These are phyloP conservation scores for Monilinia fructicola DNA, from an alignment of 2,329 filamentous ascomycete species.

Conservation along the genomic window DNA sequence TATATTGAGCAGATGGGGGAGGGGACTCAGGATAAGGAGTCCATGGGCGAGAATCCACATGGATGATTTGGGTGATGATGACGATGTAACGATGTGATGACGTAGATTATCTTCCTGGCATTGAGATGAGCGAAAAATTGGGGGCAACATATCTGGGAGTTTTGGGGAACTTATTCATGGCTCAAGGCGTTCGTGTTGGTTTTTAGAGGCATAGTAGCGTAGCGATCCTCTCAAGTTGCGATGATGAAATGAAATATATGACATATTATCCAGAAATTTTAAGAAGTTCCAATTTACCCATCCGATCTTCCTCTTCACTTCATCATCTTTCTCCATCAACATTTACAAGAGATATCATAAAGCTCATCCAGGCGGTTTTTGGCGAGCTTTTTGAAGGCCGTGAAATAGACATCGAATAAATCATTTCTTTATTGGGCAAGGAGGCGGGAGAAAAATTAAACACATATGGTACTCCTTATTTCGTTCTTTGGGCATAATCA, in stretches of 20 bases:
- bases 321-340: too few species aligned
- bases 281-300: too few species aligned
- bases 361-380: too few species aligned
- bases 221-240: background rate
- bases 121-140: background rate
- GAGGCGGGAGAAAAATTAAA: background rate
- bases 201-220: background rate
- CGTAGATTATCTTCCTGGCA: background rate
- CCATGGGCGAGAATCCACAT: constrained; percentile 59
- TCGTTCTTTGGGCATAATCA: too few species aligned
- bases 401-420: too few species aligned
- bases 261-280: background rate
- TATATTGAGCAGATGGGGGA: constrained; percentile 52
- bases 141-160: background rate
- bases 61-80: constrained; percentile 15
- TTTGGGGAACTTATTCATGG: background rate
- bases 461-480: too few species aligned
- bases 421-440: background rate
- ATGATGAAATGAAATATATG: background rate
- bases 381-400: too few species aligned
- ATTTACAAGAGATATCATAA: too few species aligned
- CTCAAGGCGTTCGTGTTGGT: background rate
- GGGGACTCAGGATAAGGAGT: constrained; percentile 25
- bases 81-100: background rate
- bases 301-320: too few species aligned